phyloP scores from a whole-genome alignment of 441 rosid species.

The Metrosideros polymorpha region DNA sequence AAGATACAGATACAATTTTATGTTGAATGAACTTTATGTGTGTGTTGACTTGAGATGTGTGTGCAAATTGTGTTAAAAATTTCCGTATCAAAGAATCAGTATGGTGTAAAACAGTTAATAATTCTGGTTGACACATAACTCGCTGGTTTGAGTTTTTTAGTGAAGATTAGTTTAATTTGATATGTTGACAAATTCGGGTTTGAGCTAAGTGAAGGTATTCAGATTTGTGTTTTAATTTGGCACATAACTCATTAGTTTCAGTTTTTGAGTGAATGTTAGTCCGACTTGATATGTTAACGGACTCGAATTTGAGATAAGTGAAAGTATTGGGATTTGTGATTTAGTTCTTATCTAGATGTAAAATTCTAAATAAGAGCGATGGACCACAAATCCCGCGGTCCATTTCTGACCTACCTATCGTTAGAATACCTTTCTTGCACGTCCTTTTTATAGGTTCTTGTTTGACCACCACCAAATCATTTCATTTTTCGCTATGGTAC shows the following conservation, averaged over 20 bases:
- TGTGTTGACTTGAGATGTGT: rapidly evolving
- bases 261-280: background rate
- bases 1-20: no score
- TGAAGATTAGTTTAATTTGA: background rate
- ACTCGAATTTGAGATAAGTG: background rate
- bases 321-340: background rate
- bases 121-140: background rate
- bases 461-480: background rate
- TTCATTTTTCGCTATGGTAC: background rate
- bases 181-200: rapidly evolving
- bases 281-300: rapidly evolving
- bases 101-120: background rate
- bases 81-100: background rate
- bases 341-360: background rate
- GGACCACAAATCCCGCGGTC: background rate
- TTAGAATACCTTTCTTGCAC: background rate
- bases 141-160: background rate
- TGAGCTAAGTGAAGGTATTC: background rate
- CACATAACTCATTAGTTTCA: background rate
- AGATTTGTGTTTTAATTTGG: background rate
- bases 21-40: no score
- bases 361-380: background rate
- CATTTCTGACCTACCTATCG: background rate
- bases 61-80: background rate
- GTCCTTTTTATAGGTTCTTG: background rate